Evolutionary conservation across 129 eudicot species (phyloP).

Genomic region (Kitagawia praeruptora): DNA sequence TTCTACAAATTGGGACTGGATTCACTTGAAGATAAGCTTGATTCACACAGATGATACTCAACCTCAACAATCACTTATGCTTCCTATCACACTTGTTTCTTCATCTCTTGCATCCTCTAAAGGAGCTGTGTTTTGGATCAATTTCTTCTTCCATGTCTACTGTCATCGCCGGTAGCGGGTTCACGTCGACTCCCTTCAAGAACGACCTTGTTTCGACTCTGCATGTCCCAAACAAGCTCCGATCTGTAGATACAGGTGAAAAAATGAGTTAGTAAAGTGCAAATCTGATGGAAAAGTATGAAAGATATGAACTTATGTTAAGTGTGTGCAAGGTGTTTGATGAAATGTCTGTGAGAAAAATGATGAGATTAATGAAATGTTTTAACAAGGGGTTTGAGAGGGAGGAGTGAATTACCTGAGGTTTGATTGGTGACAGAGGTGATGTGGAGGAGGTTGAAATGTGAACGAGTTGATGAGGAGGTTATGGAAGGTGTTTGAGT

Average conservation of each 20-base stretch:
- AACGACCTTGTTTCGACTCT: constrained; percentile 57
- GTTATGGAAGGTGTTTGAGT: constrained; percentile 25
- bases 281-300: neutral
- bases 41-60: too few species aligned
- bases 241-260: constrained; percentile 36
- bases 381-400: neutral
- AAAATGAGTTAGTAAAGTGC: neutral
- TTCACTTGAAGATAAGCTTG: too few species aligned
- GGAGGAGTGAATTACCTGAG: neutral
- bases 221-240: constrained; percentile 34
- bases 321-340: neutral
- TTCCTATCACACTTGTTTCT: too few species aligned
- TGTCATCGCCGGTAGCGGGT: constrained; percentile 43
- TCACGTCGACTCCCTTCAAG: constrained; percentile 81
- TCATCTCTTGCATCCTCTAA: too few species aligned
- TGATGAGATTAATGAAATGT: neutral
- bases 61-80: too few species aligned
- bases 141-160: constrained; percentile 62
- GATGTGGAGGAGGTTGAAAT: constrained; percentile 20
- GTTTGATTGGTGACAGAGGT: constrained; percentile 8
- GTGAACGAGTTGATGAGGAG: constrained; percentile 12
- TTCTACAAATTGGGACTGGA: constrained; percentile 14
- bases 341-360: neutral
- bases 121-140: too few species aligned
- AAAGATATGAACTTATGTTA: too few species aligned